These are phyloP conservation scores for Paspalum vaginatum DNA, from an alignment of 176 grass and related monocot genomes.

Conservation along the genomic window DNA sequence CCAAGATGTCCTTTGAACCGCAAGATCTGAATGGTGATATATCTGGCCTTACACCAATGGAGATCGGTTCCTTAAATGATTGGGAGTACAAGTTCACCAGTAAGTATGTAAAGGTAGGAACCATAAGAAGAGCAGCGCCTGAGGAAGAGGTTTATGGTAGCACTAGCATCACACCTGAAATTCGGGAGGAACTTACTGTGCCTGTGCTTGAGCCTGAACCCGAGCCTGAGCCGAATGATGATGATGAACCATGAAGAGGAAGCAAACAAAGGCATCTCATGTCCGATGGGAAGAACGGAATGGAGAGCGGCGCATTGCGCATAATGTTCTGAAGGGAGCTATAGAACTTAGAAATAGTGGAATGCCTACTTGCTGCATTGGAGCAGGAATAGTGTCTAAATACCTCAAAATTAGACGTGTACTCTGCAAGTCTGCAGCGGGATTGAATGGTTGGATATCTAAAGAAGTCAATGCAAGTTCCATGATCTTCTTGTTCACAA, in stretches of 20 bases:
- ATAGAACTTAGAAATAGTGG: not conserved
- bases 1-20: constrained; percentile 87
- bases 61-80: constrained; percentile 73
- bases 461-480: not conserved
- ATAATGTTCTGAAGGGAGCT: constrained; percentile 7
- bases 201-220: not conserved
- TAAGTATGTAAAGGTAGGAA: constrained; percentile 82
- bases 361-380: not conserved
- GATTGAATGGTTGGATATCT: constrained; percentile 6
- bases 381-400: not conserved
- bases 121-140: constrained; percentile 33
- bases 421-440: not conserved
- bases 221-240: constrained; percentile 23
- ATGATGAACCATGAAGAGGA: constrained; percentile 2
- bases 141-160: constrained; percentile 29
- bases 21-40: constrained; percentile 75
- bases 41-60: constrained; percentile 66
- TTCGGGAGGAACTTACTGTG: constrained; percentile 2
- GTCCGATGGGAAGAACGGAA: not conserved
- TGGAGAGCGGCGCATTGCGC: not conserved
- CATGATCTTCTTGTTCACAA: not conserved
- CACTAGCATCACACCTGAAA: constrained; percentile 34
- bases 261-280: not conserved
- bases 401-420: not conserved
- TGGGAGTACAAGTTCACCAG: constrained; percentile 82